Evolutionary conservation across 1,284 basidiomycete species (phyloP).

Genomic region (Rhodotorula sp.): DNA sequence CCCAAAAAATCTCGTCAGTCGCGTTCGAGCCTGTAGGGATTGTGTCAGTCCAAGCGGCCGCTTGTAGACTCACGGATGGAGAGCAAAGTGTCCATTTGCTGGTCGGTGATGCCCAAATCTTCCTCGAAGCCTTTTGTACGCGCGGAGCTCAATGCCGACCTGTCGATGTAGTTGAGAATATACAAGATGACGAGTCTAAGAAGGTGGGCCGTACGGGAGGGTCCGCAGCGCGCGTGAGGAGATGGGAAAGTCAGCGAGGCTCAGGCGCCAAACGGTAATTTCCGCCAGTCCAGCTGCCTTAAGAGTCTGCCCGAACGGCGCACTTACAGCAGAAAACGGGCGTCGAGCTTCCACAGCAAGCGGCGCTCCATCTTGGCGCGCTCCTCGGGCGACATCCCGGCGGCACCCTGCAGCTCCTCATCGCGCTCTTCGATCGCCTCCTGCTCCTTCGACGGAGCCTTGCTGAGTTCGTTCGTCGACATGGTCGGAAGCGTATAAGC

Average conservation of each 20-base stretch:
- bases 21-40: no score
- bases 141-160: slow-evolving; percentile 30
- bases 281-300: no score
- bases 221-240: no score
- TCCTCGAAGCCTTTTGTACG: slow-evolving; percentile 46
- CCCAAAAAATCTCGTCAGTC: no score
- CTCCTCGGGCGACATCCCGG: slow-evolving; percentile 7
- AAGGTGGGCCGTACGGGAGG: no score
- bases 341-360: slow-evolving; percentile 48
- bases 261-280: no score
- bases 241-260: no score
- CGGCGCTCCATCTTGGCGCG: slow-evolving; percentile 45
- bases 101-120: slow-evolving; percentile 45
- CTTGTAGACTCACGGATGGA: not conserved
- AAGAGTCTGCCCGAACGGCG: not conserved
- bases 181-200: slow-evolving; percentile 42
- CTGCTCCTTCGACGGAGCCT: slow-evolving; percentile 12
- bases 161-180: slow-evolving; percentile 34
- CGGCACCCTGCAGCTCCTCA: not conserved
- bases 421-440: slow-evolving; percentile 23
- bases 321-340: slow-evolving; percentile 41
- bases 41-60: not conserved
- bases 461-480: slow-evolving; percentile 1
- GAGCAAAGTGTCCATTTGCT: slow-evolving; percentile 18
- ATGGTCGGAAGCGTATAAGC: not conserved